phyloP scores from a whole-genome alignment of 1,284 basidiomycete genomes.

The Cystobasidium slooffiae region DNA sequence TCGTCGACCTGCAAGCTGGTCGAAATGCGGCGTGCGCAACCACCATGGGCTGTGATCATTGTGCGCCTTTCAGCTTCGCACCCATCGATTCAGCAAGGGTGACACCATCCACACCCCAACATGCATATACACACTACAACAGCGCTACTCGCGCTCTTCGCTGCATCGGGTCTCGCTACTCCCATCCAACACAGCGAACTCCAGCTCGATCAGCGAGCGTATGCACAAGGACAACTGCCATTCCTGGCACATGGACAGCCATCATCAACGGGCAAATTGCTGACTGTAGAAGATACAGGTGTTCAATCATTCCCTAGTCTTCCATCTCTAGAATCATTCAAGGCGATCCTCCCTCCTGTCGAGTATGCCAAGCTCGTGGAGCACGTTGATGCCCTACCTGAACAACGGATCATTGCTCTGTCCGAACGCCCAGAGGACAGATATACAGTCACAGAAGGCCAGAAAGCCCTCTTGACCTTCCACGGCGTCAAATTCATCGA shows the following conservation, averaged over 20 bases:
- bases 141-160: neutral
- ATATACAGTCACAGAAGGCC: constrained; percentile 51
- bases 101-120: neutral
- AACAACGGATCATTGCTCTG: constrained; percentile 48
- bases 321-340: constrained; percentile 7
- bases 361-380: constrained; percentile 35
- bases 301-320: neutral
- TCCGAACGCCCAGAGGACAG: constrained; percentile 39
- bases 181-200: neutral
- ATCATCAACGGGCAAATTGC: neutral
- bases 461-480: constrained; percentile 52
- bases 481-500: constrained; percentile 51
- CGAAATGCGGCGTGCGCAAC: neutral
- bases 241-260: constrained; percentile 22
- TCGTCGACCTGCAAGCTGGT: neutral
- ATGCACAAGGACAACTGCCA: neutral
- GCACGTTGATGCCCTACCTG: constrained; percentile 48
- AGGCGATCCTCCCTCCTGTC: neutral
- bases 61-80: neutral
- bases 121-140: constrained; percentile 2
- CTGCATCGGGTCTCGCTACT: constrained; percentile 19
- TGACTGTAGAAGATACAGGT: neutral
- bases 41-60: neutral
- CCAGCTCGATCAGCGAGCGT: neutral
- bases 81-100: neutral